A percentile compares a stretch with the other conserved stretches of the same genome.
phyloP scores from a whole-genome alignment of 257 asterid genomes.

The Ocimum tenuiflorum region DNA sequence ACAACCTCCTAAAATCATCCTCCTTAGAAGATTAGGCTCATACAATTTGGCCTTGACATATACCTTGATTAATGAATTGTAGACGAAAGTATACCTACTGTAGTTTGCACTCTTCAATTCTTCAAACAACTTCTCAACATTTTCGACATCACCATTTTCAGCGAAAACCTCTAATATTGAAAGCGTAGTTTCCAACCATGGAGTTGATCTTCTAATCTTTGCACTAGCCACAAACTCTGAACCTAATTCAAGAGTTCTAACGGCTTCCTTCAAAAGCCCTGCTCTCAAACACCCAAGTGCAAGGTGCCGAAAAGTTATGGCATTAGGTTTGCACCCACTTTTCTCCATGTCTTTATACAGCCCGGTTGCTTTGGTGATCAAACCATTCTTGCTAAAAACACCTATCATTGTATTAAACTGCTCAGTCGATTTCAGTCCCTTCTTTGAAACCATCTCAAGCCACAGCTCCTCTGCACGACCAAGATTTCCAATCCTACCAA shows the following conservation, averaged over 20 bases:
- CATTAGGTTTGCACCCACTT: conserved; percentile 66
- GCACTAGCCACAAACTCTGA: conserved; percentile 26
- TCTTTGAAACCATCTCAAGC: conserved; percentile 45
- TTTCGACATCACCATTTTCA: conserved; percentile 56
- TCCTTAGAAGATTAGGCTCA: conserved; percentile 64
- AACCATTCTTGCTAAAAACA: conserved; percentile 66
- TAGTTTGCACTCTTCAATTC: conserved; percentile 57
- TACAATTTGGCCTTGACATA: conserved; percentile 74
- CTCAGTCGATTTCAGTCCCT: conserved; percentile 59
- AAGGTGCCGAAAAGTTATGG: conserved; percentile 70
- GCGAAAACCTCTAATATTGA: conserved; percentile 51
- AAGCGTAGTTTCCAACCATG: conserved; percentile 73
- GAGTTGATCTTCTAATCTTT: conserved; percentile 58
- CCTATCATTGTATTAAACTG: conserved; percentile 73
- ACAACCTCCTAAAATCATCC: conserved; percentile 89
- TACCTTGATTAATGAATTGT: conserved; percentile 66
- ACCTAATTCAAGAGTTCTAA: conserved; percentile 59
- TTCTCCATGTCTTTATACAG: conserved; percentile 72
- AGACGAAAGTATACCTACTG: conserved; percentile 71
- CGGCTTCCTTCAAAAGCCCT: conserved; percentile 56
- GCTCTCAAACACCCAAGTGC: conserved; percentile 80
- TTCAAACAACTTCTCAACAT: conserved; percentile 60
- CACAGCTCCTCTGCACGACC: conserved; percentile 67
- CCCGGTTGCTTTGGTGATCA: conserved; percentile 67
- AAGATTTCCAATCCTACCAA: conserved; percentile 61